A percentile compares a stretch with the other conserved stretches of the same genome.
These are phyloP conservation scores for Vaccinium vitisidaea DNA, from an alignment of 148 eudicot species.

Conservation along the genomic window DNA sequence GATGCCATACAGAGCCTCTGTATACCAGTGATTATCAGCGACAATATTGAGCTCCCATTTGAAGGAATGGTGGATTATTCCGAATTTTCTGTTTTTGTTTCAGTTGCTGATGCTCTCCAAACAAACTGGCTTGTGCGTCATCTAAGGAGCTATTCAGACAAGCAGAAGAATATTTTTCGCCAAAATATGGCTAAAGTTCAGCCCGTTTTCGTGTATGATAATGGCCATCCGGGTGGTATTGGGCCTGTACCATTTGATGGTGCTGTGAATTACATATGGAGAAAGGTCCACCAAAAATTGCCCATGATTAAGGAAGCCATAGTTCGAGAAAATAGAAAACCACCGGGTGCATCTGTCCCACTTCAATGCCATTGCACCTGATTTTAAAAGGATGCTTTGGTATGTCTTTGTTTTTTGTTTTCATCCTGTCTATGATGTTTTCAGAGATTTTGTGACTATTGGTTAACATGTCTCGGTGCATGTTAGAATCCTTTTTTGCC, in stretches of 20 bases:
- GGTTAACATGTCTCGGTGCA: neutral
- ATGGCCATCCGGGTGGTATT: conserved; percentile 63
- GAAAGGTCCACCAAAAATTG: conserved; percentile 73
- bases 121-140: conserved; percentile 77
- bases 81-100: conserved; percentile 72
- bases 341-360: conserved; percentile 60
- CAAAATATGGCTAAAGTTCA: conserved; percentile 75
- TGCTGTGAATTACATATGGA: conserved; percentile 87
- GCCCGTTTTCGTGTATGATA: conserved; percentile 62
- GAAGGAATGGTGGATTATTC: conserved; percentile 91
- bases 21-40: conserved; percentile 88
- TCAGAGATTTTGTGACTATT: neutral
- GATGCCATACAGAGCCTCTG: conserved; percentile 97
- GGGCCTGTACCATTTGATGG: conserved; percentile 77
- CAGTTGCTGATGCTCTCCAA: conserved; percentile 67
- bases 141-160: conserved; percentile 54
- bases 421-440: neutral
- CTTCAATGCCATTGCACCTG: conserved; percentile 95
- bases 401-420: neutral
- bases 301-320: conserved; percentile 83
- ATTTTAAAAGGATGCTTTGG: conserved; percentile 19
- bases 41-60: conserved; percentile 82
- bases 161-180: conserved; percentile 51
- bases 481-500: neutral
- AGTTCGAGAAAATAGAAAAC: conserved; percentile 72